phyloP scores from a whole-genome alignment of 495 filamentous ascomycete genomes.

The Trichodelitschia bisporula region DNA sequence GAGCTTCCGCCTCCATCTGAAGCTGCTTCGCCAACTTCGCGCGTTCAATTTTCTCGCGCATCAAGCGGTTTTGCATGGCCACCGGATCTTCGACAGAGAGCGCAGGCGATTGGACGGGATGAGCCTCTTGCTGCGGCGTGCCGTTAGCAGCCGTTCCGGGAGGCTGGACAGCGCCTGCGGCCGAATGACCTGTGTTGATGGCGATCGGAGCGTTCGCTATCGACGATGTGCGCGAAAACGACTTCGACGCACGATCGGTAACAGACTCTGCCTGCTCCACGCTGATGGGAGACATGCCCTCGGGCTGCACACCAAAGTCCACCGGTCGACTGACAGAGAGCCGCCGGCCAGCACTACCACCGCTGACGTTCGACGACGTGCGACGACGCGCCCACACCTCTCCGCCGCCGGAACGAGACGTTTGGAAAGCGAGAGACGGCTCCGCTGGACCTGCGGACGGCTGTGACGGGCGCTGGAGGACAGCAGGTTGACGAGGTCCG shows the following conservation, averaged over 20 bases:
- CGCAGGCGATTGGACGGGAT: no score
- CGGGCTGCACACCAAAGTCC: conserved; percentile 15
- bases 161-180: no score
- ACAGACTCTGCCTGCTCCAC: conserved; percentile 3
- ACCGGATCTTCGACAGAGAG: conserved; percentile 16
- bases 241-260: conserved; percentile 17
- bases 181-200: no score
- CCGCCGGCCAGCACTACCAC: conserved; percentile 50
- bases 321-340: conserved; percentile 25
- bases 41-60: conserved; percentile 51
- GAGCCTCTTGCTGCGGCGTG: no score
- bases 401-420: conserved; percentile 43
- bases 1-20: conserved; percentile 54
- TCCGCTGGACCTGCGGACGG: conserved; percentile 74
- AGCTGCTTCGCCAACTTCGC: conserved; percentile 41
- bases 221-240: not conserved
- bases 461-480: conserved; percentile 48
- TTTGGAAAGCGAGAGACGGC: conserved; percentile 79
- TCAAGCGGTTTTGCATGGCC: conserved; percentile 53
- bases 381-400: conserved; percentile 50
- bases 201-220: no score
- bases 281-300: conserved; percentile 11
- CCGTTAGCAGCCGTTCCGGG: no score
- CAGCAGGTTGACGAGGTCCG: conserved; percentile 42
- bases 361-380: conserved; percentile 86